Evolutionary conservation across 805 yeast genomes (phyloP).

Genomic region (Cyberlindnera lachancei): DNA sequence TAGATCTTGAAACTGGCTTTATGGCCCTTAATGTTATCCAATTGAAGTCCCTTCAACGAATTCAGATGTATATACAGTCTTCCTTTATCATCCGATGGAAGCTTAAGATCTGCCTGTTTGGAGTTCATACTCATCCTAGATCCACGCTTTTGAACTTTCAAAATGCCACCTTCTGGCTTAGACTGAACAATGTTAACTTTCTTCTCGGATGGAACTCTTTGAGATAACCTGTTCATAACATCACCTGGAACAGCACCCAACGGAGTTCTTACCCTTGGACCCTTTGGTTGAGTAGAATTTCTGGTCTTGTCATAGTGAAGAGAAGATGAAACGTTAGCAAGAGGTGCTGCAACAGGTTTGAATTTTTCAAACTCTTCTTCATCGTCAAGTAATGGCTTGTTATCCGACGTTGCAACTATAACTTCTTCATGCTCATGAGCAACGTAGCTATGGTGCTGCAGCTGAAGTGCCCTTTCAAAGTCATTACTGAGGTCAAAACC

Average conservation of each 20-base stretch:
- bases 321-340: slow-evolving; percentile 9
- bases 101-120: background rate
- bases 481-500: slow-evolving; percentile 15
- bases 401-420: slow-evolving; percentile 4
- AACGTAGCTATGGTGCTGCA: slow-evolving; percentile 13
- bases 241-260: slow-evolving; percentile 10
- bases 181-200: background rate
- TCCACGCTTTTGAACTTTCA: slow-evolving; percentile 8
- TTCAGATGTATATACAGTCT: slow-evolving; percentile 38
- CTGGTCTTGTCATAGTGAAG: slow-evolving; percentile 9
- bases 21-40: slow-evolving; percentile 38
- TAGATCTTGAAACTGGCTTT: slow-evolving; percentile 39
- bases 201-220: background rate
- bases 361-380: background rate
- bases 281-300: slow-evolving; percentile 5
- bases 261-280: slow-evolving; percentile 14
- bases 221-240: slow-evolving; percentile 7
- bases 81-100: slow-evolving; percentile 30
- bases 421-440: slow-evolving; percentile 11
- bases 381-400: background rate
- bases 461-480: slow-evolving; percentile 16
- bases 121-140: slow-evolving; percentile 5
- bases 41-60: slow-evolving; percentile 36
- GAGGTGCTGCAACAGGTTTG: slow-evolving; percentile 1
- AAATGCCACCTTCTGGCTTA: slow-evolving; percentile 1